phyloP scores from a whole-genome alignment of 2,329 filamentous ascomycete genomes.

The Penicillium sp. region DNA sequence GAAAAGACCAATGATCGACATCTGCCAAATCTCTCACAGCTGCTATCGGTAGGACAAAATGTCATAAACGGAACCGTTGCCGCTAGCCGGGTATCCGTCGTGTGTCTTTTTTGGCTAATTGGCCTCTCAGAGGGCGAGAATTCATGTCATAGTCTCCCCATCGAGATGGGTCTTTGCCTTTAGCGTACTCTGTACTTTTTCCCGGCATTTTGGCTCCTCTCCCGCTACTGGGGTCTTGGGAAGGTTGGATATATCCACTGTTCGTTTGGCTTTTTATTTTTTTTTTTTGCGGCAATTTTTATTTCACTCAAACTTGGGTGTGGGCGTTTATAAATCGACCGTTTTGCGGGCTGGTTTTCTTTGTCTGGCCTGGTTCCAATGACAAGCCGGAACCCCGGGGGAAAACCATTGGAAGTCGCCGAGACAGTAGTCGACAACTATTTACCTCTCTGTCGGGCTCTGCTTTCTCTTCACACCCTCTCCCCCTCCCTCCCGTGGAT shows the following conservation, averaged over 20 bases:
- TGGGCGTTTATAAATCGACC: constrained; percentile 27
- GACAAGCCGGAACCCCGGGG: constrained; percentile 19
- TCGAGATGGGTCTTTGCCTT: neutral
- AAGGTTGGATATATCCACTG: neutral
- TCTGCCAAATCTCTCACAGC: neutral
- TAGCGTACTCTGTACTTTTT: neutral
- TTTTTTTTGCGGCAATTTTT: constrained; percentile 7
- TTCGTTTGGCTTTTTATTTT: neutral
- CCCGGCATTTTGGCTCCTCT: neutral
- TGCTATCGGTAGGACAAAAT: constrained; percentile 7
- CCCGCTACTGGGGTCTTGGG: constrained; percentile 3
- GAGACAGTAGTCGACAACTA: constrained; percentile 3
- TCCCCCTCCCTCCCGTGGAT: neutral
- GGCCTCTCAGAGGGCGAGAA: neutral
- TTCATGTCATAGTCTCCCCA: neutral
- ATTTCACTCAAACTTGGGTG: neutral
- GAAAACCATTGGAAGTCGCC: neutral
- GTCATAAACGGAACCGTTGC: constrained; percentile 11
- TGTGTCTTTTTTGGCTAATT: neutral
- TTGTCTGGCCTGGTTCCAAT: constrained; percentile 31
- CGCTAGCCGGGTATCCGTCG: constrained; percentile 6
- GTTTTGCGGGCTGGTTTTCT: constrained; percentile 21
- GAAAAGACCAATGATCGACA: constrained; percentile 4
- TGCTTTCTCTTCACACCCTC: neutral
- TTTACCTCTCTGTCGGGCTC: neutral